Evolutionary conservation across 1,284 basidiomycete genomes (phyloP).

Genomic region (Golubevia pallescens): DNA sequence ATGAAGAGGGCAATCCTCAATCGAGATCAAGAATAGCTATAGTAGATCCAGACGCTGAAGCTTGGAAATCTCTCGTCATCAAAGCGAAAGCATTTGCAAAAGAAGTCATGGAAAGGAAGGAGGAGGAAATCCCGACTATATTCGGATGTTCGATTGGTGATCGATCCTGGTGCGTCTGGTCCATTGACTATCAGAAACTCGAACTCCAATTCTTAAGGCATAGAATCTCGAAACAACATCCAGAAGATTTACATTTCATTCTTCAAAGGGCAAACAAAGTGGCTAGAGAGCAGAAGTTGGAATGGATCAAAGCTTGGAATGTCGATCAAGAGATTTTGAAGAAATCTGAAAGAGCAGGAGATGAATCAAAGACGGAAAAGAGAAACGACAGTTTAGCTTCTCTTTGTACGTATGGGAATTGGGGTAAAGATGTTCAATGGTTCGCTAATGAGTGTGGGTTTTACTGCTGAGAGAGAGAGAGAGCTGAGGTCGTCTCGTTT

Average conservation of each 20-base stretch:
- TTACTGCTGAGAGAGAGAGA: conserved; percentile 17
- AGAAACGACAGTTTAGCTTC: conserved; percentile 14
- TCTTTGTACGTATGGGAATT: conserved; percentile 16
- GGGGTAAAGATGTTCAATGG: conserved; percentile 20
- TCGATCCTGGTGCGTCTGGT: conserved; percentile 23
- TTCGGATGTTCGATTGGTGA: background rate
- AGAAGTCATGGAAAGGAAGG: conserved; percentile 5
- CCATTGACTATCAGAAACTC: conserved; percentile 20
- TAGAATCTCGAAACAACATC: background rate
- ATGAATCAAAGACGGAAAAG: conserved; percentile 15
- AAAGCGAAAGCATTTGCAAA: conserved; percentile 24
- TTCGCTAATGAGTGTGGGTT: conserved; percentile 27
- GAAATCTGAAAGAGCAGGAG: conserved; percentile 9
- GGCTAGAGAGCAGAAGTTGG: conserved; percentile 17
- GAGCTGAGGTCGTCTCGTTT: too few relatives aligned
- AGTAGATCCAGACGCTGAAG: conserved; percentile 25
- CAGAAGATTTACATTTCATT: conserved; percentile 9
- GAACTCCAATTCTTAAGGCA: conserved; percentile 22
- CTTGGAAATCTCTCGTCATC: conserved; percentile 28
- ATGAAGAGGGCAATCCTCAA: background rate
- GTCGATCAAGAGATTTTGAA: conserved; percentile 10
- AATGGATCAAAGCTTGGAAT: conserved; percentile 23
- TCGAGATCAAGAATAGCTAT: conserved; percentile 18
- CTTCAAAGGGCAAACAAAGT: conserved; percentile 13
- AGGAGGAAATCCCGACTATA: background rate